phyloP scores from a whole-genome alignment of 83 land plant species.

The Isoetes engelmannii region DNA sequence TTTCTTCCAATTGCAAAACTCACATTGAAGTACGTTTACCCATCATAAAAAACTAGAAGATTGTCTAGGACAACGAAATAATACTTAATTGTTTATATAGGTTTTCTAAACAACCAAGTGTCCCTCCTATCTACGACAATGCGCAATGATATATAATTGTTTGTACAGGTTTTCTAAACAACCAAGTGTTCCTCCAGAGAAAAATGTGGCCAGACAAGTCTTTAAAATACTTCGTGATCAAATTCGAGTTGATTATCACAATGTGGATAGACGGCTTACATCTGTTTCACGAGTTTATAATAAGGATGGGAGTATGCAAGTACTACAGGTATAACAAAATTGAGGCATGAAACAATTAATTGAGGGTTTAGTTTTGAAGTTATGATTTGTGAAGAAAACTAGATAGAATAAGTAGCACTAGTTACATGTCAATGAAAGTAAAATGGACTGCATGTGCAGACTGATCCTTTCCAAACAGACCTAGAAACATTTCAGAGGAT shows the following conservation, averaged over 20 bases:
- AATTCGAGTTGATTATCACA: slow-evolving; percentile 29
- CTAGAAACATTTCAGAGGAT: slow-evolving; percentile 27
- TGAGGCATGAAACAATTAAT: too few species aligned
- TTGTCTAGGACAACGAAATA: too few species aligned
- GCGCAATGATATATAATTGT: not conserved
- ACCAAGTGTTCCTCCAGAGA: slow-evolving; percentile 12
- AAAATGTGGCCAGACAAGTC: slow-evolving; percentile 30
- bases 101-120: slow-evolving; percentile 3
- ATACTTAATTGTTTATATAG: not conserved
- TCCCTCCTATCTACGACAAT: not conserved
- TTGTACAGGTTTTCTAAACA: slow-evolving; percentile 11
- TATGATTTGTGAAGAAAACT: not conserved
- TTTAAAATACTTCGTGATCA: slow-evolving; percentile 19
- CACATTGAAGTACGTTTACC: slow-evolving; percentile 24
- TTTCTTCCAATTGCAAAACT: slow-evolving; percentile 32
- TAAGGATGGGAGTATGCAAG: slow-evolving; percentile 26
- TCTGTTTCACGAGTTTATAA: slow-evolving; percentile 21
- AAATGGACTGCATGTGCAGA: slow-evolving; percentile 6
- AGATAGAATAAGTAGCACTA: not conserved
- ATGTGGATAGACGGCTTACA: slow-evolving; percentile 25
- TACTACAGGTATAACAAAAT: slow-evolving; percentile 18
- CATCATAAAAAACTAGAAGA: not conserved
- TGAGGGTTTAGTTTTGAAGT: not conserved
- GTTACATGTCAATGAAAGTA: not conserved
- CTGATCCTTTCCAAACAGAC: slow-evolving; percentile 29